These are phyloP conservation scores for Pestalotiopsis sp. DNA, from an alignment of 2,329 filamentous ascomycete species.

Conservation along the genomic window DNA sequence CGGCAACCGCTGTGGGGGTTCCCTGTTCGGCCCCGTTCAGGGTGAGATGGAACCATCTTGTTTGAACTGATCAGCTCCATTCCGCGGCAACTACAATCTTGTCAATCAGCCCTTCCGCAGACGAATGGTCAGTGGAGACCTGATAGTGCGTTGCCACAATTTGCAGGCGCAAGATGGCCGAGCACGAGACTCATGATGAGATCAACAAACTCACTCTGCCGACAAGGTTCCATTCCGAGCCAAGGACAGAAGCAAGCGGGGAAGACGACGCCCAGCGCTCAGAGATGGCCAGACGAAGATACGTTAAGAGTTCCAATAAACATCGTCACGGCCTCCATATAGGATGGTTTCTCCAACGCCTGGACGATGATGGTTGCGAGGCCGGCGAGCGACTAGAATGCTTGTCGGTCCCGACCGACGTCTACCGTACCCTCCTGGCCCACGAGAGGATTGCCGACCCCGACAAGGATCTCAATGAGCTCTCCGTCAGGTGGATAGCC, in stretches of 20 bases:
- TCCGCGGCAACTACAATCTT: too few relatives aligned
- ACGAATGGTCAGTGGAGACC: too few relatives aligned
- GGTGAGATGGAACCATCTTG: too few relatives aligned
- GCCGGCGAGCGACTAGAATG: background rate
- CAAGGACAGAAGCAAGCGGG: background rate
- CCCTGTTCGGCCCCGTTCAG: background rate
- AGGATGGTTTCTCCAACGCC: constrained; percentile 1
- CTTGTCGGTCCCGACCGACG: background rate
- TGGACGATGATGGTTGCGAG: background rate
- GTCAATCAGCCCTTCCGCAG: too few relatives aligned
- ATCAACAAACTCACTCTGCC: too few relatives aligned
- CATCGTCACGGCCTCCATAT: background rate
- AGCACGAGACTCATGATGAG: too few relatives aligned
- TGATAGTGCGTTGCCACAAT: too few relatives aligned
- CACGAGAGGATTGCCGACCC: constrained; percentile 7
- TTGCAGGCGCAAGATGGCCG: too few relatives aligned
- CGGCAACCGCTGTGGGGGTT: background rate
- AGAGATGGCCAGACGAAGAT: background rate
- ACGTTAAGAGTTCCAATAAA: too few relatives aligned
- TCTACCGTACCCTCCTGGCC: constrained; percentile 3
- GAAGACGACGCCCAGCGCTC: background rate
- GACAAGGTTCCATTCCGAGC: background rate
- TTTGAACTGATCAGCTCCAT: too few relatives aligned
- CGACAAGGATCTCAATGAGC: constrained; percentile 7
- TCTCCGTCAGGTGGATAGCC: constrained; percentile 10